Evolutionary conservation across 78 protist genomes (phyloP), one percentile per base, ranked within the genome.

Genomic region (Pigoraptor vietnamica): DNA sequence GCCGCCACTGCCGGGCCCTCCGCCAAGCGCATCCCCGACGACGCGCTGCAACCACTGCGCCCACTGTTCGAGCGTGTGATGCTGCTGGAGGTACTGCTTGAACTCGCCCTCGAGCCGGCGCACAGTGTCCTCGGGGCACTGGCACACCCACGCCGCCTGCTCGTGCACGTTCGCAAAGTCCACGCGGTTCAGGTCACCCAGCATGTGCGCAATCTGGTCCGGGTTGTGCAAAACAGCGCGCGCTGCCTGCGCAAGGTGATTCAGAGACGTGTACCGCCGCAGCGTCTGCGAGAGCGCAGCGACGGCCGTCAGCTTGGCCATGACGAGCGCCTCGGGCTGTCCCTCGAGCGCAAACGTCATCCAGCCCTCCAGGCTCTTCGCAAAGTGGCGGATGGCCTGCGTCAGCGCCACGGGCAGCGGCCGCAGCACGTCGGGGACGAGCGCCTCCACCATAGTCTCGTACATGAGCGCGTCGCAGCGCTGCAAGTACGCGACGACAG

Each of bases 221-320:
- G 88, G 25, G 37, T 88, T 87, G 38, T 40, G 56, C n/a, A 92
- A 2, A 33, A 92, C 91, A 33, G 91, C n/a, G 37, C 87, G 32
- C 1, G 91, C 93, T 23, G 93, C 93, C 87, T 92, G 93, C 21
- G 86, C 83, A 2, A 92, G 91, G 84, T 92, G 91, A 14, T 87
- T 92, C 39, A 92, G 87, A 10, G 93, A 87, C 38, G 93, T 89
- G 67, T 34, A 81, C 39, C 90, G 39, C 23, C 90, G 24, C 32
- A 92, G 90, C 35, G 93, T 48, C 39, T 87, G 93, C 40, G 87
- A 24, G 89, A 92, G 87, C 81, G 84, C 67, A 14, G 67, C 67
- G 29, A 48, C 67, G 67, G 67, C 67, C 33, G 84, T 48, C 29
- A 48, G 67, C 67, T 48, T 48, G 67, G 67, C 67, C 67, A 48